Evolutionary conservation across 108 stramenopile species (phyloP).

Genomic region (Bacterosira constricta): DNA sequence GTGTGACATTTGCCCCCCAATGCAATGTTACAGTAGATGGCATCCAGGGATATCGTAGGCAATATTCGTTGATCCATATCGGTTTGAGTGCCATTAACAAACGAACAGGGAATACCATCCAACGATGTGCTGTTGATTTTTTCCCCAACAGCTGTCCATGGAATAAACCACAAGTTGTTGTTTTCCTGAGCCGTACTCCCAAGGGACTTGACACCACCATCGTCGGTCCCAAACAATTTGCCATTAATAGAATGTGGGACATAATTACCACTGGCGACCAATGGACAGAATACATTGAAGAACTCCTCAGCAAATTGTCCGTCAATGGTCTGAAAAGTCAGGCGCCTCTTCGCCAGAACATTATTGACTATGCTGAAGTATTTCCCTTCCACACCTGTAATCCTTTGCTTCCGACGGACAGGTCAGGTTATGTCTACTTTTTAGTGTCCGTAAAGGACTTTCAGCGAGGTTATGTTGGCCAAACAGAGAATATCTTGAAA

Average conservation of each 20-base stretch:
- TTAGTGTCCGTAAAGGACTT: neutral
- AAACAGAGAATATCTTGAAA: neutral
- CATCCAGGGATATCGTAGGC: neutral
- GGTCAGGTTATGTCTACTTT: conserved; percentile 4
- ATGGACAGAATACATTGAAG: conserved; percentile 2
- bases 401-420: neutral
- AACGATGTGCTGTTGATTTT: conserved; percentile 6
- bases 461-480: neutral
- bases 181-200: neutral
- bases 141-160: neutral
- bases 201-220: neutral
- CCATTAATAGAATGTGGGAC: neutral
- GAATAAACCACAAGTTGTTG: conserved; percentile 8
- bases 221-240: neutral
- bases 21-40: neutral
- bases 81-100: conserved; percentile 18
- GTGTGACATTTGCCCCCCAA: neutral
- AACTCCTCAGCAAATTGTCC: neutral
- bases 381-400: conserved; percentile 4
- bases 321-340: neutral
- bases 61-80: conserved; percentile 16
- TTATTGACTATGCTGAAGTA: neutral
- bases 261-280: neutral
- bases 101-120: conserved; percentile 17
- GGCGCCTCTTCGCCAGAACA: neutral